Evolutionary conservation across 2,329 filamentous ascomycete genomes (phyloP), one percentile per base, ranked within the genome.

Genomic region (Penicillium hordei): DNA sequence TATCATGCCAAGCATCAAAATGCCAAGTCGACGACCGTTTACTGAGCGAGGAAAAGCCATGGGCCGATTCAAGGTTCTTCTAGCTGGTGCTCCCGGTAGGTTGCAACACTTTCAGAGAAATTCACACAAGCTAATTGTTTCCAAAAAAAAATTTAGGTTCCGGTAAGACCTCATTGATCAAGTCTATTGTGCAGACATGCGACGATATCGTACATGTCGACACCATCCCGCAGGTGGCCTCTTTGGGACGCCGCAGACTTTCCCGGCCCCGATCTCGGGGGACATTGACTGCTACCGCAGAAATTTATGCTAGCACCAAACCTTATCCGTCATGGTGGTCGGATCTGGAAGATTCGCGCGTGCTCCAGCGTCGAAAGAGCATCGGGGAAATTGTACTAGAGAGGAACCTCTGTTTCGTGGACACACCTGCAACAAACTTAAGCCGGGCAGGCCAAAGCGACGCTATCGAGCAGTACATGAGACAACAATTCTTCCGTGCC

Each of bases 1-100:
- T n/a, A 90, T 99, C 59, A 99, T 99, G 94, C 94, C 94, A 5
- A 96, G 92, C 70, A 88, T 99, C 68, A 87, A 86, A 60, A 94
- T 99, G 85, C 93, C 94, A 4, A 89, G 86, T 60, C 86, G 94
- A 49, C 84, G 92, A 51, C 93, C 93, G 0, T 97, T 97, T 73
- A 97, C 94, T 0, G 86, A 89, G n/a, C 84, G 84, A 46, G 94
- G 94, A 17, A 93, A 89, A 76, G 83, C 83, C 34, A 84, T 97
- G 72, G 93, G 93, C 1, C 88, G 91, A 66, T 80, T 97, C 54
- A 97, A 96, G 77, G 80, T 97, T n/a, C 80, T 97, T 62, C 81
- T 97, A 55, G 89, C 91, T 51, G 94, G 94, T 31, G 85, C 86
- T 68, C 83, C 86, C 69, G 90, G 91, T 89, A 81, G 60, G 73